Base-by-base conservation (phyloP, 805 yeast genomes). In the Aciculoconidium aculeatum region DNA sequence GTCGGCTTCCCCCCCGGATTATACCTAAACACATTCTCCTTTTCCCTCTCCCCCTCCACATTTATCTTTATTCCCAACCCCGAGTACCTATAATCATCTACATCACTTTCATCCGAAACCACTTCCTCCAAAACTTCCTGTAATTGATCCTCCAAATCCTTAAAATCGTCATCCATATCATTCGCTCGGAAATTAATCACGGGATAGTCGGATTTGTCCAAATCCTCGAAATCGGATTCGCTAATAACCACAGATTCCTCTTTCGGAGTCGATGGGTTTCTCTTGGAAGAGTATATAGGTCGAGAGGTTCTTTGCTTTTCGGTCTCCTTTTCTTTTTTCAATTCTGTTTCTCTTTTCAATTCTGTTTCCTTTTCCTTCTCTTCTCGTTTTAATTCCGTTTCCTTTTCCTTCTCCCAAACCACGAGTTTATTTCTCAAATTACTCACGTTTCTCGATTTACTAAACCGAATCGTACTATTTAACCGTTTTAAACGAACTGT, bases 141-240 rank as follows among this genome's bases (percentile, higher is more conserved):
- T 20, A 64, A 41, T 34, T 64, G 65, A 32, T 61, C 61, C 29
- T 64, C 70, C 24, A 64, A 49, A 37, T 63, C 69, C 22, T 57
- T 57, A 34, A 64, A 64, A 16, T 63, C 69, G 41, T 64, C 67
- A 16, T 51, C 61, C 36, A 49, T 39, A 11, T 53, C 62, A n/a
- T n/a, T n/a, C n/a, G n/a, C n/a, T n/a, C n/a, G n/a, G n/a, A n/a
- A n/a, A n/a, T n/a, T n/a, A n/a, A 41, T 29, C 14, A 34, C 35
- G 7, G 45, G 44, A 21, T 26, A 10, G 33, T 38, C 21, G 31
- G 37, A 25, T 18, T 35, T 31, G 16, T 45, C 55, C 26, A 61
- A 41, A 29, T 53, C 63, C 22, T 60, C 67, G 34, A 61, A 61
- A 34, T 61, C 67, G 11, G 61, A 53, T 18, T 56, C 66, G 30